Evolutionary conservation across 2,329 filamentous ascomycete genomes (phyloP).

Genomic region (Didymella segeticola): DNA sequence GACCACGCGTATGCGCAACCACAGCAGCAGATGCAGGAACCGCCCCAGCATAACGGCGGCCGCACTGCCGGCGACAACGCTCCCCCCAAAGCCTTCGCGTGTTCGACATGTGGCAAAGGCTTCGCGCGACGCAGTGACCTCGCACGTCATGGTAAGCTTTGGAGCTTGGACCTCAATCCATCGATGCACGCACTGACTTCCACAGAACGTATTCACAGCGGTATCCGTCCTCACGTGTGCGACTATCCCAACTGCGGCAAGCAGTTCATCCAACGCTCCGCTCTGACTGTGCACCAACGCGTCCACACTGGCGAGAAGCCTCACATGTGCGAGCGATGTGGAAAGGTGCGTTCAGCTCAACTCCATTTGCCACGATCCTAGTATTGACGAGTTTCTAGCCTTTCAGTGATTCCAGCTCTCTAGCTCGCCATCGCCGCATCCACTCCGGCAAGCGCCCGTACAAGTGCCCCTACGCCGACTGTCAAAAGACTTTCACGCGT

Average conservation of each 20-base stretch:
- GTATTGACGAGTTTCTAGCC: slow-evolving; percentile 63
- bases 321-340: slow-evolving; percentile 95
- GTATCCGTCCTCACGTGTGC: slow-evolving; percentile 88
- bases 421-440: slow-evolving; percentile 91
- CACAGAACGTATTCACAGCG: slow-evolving; percentile 92
- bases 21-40: slow-evolving; percentile 44
- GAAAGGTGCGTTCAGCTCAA: slow-evolving; percentile 71
- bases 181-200: slow-evolving; percentile 41
- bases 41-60: slow-evolving; percentile 50
- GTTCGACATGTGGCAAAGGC: slow-evolving; percentile 86
- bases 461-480: slow-evolving; percentile 96
- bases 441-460: slow-evolving; percentile 96
- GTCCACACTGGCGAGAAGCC: slow-evolving; percentile 98
- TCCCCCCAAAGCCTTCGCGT: slow-evolving; percentile 80
- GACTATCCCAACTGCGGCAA: slow-evolving; percentile 89
- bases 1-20: slow-evolving; percentile 56
- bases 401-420: slow-evolving; percentile 94
- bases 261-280: slow-evolving; percentile 95
- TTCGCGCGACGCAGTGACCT: slow-evolving; percentile 95
- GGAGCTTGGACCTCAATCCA: slow-evolving; percentile 44
- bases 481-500: slow-evolving; percentile 97
- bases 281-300: slow-evolving; percentile 91
- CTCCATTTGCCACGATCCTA: neutral
- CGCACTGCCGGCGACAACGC: slow-evolving; percentile 56
- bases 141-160: slow-evolving; percentile 82